phyloP scores from a whole-genome alignment of 1,284 basidiomycete species.

The Boletus hoseneyae region DNA sequence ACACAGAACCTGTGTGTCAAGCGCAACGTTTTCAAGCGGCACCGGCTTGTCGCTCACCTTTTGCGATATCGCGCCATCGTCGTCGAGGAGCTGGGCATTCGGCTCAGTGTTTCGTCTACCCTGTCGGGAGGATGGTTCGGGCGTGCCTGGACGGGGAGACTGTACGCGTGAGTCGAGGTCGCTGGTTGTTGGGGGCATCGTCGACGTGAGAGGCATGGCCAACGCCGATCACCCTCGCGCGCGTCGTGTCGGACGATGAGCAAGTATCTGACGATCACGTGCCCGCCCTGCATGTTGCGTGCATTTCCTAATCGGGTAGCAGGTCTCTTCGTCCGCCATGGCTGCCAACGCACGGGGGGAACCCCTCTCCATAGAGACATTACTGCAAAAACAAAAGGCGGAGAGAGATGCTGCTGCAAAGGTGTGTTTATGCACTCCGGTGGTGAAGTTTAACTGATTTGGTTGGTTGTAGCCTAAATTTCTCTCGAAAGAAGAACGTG shows the following conservation, averaged over 20 bases:
- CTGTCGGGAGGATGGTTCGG: conserved; percentile 57
- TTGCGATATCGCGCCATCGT: conserved; percentile 62
- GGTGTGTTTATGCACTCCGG: conserved; percentile 41
- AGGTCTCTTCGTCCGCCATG: conserved; percentile 28
- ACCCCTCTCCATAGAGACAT: conserved; percentile 79
- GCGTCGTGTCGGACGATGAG: conserved; percentile 26
- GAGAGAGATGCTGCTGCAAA: conserved; percentile 89
- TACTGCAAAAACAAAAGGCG: conserved; percentile 81
- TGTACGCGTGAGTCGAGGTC: conserved; percentile 33
- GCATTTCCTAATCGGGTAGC: conserved; percentile 19
- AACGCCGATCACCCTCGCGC: conserved; percentile 22
- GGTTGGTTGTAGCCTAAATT: conserved; percentile 70
- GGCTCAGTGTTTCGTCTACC: conserved; percentile 47
- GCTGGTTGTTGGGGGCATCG: conserved; percentile 18
- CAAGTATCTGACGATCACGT: conserved; percentile 23
- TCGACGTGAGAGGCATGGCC: conserved; percentile 14
- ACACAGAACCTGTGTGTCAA: not conserved
- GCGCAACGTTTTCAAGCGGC: not conserved
- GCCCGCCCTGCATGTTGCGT: not conserved
- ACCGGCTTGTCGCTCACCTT: conserved; percentile 40
- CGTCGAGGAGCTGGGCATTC: conserved; percentile 52
- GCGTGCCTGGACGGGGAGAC: conserved; percentile 56
- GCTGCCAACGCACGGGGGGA: conserved; percentile 38
- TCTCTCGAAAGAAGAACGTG: conserved; percentile 83
- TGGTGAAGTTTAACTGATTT: conserved; percentile 1